phyloP scores from a whole-genome alignment of 75 land plant species.

The Picea sitchensis region DNA sequence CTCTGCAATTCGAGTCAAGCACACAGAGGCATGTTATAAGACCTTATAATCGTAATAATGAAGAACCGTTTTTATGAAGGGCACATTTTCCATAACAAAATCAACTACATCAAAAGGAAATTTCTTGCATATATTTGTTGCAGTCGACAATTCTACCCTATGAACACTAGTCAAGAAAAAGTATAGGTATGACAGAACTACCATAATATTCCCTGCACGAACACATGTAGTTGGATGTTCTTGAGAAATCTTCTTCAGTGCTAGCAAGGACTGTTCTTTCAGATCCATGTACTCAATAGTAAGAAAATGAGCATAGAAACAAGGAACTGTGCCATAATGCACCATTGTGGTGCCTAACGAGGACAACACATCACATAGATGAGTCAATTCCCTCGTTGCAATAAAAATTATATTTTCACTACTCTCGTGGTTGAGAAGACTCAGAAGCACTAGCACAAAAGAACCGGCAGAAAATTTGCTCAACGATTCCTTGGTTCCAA shows the following conservation, averaged over 20 bases:
- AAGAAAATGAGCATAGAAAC: constrained; percentile 18
- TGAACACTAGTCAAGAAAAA: constrained; percentile 97
- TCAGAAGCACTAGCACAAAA: constrained; percentile 16
- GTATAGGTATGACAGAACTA: constrained; percentile 91
- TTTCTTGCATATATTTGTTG: constrained; percentile 98
- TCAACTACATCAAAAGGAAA: constrained; percentile 91
- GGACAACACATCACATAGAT: constrained; percentile 18
- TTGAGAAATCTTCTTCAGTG: constrained; percentile 96
- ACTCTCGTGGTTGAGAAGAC: constrained; percentile 14
- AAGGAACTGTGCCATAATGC: constrained; percentile 19
- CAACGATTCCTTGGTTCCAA: constrained; percentile 17
- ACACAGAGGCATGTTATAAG: constrained; percentile 93
- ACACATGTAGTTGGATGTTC: constrained; percentile 96
- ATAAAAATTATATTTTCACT: constrained; percentile 19
- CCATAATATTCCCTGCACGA: constrained; percentile 87
- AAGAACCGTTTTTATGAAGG: constrained; percentile 83
- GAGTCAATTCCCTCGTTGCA: constrained; percentile 22
- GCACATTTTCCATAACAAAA: constrained; percentile 94
- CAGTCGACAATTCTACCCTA: constrained; percentile 95
- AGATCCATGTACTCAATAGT: constrained; percentile 23
- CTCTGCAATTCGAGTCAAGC: constrained; percentile 93
- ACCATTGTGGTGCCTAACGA: constrained; percentile 8
- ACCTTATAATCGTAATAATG: constrained; percentile 98
- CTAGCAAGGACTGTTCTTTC: constrained; percentile 71
- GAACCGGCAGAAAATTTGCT: constrained; percentile 4